These are phyloP conservation scores for Mycena sanguinolenta DNA, from an alignment of 768 basidiomycete species.

Conservation along the genomic window DNA sequence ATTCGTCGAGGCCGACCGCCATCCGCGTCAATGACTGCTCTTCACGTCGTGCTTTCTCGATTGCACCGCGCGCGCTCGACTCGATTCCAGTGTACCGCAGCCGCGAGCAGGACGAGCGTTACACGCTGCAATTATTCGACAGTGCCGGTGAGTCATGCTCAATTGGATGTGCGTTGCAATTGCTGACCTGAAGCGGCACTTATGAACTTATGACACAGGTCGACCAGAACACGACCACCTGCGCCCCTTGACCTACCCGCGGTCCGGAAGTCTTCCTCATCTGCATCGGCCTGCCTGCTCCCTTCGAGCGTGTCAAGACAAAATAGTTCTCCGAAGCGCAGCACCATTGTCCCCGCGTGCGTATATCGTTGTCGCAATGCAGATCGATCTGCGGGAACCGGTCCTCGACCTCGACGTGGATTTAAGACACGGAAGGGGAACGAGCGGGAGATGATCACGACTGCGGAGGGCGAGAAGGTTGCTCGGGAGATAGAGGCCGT, in stretches of 20 bases:
- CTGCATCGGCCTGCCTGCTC: conserved; percentile 97
- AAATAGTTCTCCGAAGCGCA: conserved; percentile 99
- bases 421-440: no score
- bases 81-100: no score
- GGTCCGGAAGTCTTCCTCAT: conserved; percentile 99
- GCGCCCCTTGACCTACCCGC: conserved; percentile 98
- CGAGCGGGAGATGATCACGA: conserved; percentile 89
- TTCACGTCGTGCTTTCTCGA: no score
- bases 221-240: conserved; percentile 99
- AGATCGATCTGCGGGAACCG: conserved; percentile 92
- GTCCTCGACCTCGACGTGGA: no score
- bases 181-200: neutral
- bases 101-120: no score
- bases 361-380: conserved; percentile 98
- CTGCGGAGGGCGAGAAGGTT: conserved; percentile 92
- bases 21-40: no score
- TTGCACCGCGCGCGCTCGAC: no score
- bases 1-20: no score
- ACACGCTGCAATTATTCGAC: neutral
- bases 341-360: conserved; percentile 99
- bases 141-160: neutral
- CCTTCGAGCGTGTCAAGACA: conserved; percentile 99
- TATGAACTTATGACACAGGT: no score
- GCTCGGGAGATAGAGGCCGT: conserved; percentile 98
- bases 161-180: no score